Evolutionary conservation across 805 yeast genomes (phyloP), one percentile per base, ranked within the genome.

Genomic region (Nakazawaea populi): DNA sequence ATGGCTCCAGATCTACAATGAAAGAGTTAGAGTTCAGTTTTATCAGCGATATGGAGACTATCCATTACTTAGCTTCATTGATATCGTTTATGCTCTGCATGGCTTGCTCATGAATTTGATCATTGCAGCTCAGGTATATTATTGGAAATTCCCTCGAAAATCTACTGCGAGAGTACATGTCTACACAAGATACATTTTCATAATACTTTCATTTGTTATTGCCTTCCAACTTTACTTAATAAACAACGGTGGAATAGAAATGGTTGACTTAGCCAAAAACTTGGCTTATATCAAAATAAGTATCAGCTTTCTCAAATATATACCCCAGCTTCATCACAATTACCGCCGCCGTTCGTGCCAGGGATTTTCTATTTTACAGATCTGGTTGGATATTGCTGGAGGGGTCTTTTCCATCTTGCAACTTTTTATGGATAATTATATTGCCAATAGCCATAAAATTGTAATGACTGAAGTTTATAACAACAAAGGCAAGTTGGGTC

Each of bases 291-390:
- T 72, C 54, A 77, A 77, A 60, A 69, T 77, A 18, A 53, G 62
- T 40, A 65, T 75, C 56, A 73, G 78, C 53, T 65, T 70, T 37
- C 61, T 72, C 44, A 77, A 77, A 58, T 74, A 77, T 55, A 66
- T 87, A 31, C 82, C 82, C 1, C 82, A 77, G 56, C 70, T 76
- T 3, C 49, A 64, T 36, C 69, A 69, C 60, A 76, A 76, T 55
- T 59, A 59, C 47, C 56, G 60, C 46, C 67, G 82, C 34, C 61
- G 64, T 42, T 71, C 78, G 6, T 73, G 77, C 60, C 65, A 63
- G 53, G 82, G 82, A 1, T 70, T 74, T 52, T 71, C 80, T 4
- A 69, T 66, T 38, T 49, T 62, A 12, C 72, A 74, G 39, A 66
- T 74, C 6, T 47, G 59, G 28, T 61, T 74, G 18, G 82, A 77